Percentiles rank a stretch among this genome's conserved stretches.
Evolutionary conservation across 1,284 basidiomycete species (phyloP).

Genomic region (Boletus semigastroideus): DNA sequence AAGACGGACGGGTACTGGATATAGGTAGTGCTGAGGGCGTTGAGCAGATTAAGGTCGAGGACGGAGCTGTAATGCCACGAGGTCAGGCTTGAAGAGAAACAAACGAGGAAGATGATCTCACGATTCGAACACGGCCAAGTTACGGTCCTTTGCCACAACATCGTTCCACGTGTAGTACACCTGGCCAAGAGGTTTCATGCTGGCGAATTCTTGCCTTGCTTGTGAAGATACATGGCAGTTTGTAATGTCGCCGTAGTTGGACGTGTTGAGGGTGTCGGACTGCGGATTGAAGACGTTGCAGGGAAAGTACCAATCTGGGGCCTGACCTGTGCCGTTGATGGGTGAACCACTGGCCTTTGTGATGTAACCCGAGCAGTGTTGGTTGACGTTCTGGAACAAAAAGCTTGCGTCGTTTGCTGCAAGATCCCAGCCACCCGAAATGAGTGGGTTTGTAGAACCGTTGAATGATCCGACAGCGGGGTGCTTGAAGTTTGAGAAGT

Average conservation of each 20-base stretch:
- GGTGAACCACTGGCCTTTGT: constrained; percentile 66
- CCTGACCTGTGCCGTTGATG: constrained; percentile 58
- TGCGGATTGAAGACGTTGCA: constrained; percentile 87
- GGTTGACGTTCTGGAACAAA: constrained; percentile 91
- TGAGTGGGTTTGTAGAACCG: constrained; percentile 81
- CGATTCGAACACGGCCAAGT: constrained; percentile 91
- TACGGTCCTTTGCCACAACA: constrained; percentile 66
- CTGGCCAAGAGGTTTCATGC: constrained; percentile 67
- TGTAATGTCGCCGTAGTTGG: constrained; percentile 60
- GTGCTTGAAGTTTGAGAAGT: constrained; percentile 85
- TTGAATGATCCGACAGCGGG: constrained; percentile 72
- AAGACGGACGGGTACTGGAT: constrained; percentile 84
- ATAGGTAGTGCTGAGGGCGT: constrained; percentile 78
- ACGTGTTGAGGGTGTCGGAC: constrained; percentile 61
- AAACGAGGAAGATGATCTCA: constrained; percentile 41
- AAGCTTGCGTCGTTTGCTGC: constrained; percentile 90
- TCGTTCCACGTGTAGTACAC: constrained; percentile 95
- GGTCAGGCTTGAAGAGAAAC: constrained; percentile 9
- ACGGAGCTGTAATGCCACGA: constrained; percentile 58
- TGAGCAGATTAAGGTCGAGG: constrained; percentile 82
- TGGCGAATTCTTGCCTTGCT: constrained; percentile 52
- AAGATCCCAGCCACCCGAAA: constrained; percentile 73
- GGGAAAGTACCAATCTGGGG: constrained; percentile 90
- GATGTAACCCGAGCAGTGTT: constrained; percentile 78
- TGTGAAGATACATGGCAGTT: constrained; percentile 72